Percentiles rank a stretch among this genome's conserved stretches.
Conservation (phyloP, 2,329 filamentous ascomycete genomes). For the Sporothrix humicola region DNA sequence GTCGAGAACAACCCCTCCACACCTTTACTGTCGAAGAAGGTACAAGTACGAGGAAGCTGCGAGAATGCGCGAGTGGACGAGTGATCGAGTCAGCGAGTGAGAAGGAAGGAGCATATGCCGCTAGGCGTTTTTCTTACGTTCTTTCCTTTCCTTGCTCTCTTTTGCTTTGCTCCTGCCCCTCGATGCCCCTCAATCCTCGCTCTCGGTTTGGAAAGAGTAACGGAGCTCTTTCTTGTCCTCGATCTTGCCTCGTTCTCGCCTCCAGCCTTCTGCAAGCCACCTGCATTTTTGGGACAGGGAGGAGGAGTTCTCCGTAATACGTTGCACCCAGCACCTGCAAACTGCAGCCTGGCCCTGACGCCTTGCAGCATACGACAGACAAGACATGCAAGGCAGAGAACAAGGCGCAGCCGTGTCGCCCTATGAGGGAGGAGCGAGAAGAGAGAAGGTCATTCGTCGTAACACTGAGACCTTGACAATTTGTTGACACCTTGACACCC, state of each 20-base stretch:
- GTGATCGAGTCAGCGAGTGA: background rate
- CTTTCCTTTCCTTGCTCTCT: too few relatives aligned
- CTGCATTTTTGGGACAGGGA: background rate
- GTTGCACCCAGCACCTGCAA: background rate
- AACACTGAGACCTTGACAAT: background rate
- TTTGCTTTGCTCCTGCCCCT: background rate
- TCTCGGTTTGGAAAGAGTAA: background rate
- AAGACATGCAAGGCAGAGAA: conserved; percentile 6
- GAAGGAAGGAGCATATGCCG: conserved; percentile 6
- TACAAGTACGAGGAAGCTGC: background rate
- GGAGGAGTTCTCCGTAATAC: too few relatives aligned
- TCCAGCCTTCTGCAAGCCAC: background rate
- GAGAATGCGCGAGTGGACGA: background rate
- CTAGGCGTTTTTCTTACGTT: conserved; percentile 17
- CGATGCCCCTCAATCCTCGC: background rate
- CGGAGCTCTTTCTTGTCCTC: too few relatives aligned
- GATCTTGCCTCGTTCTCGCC: background rate
- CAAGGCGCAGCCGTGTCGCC: conserved; percentile 3
- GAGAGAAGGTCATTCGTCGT: background rate
- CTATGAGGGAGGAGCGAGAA: too few relatives aligned
- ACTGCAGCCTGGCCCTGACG: background rate
- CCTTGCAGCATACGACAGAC: background rate
- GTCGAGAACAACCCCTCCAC: background rate
- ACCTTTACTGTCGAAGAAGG: background rate
- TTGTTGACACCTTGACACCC: background rate